Evolutionary conservation across 2,329 filamentous ascomycete species (phyloP).

Genomic region (Rhexocercosporidium sp.): DNA sequence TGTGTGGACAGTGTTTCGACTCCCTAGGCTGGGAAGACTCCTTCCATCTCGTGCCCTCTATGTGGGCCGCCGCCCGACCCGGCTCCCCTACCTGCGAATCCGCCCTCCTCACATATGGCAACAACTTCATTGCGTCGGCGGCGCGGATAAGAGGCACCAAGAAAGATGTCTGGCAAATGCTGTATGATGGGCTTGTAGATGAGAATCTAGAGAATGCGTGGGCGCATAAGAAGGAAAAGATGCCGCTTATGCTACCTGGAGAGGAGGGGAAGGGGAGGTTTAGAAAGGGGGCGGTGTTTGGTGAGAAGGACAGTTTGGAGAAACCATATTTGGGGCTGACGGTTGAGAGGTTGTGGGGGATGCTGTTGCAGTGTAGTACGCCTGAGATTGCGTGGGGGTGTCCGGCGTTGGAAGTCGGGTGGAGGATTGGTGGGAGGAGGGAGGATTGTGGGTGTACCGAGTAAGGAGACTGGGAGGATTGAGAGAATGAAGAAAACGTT

Average conservation of each 20-base stretch:
- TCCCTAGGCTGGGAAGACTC: slow-evolving; percentile 47
- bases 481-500: not conserved
- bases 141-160: slow-evolving; percentile 46
- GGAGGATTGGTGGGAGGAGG: slow-evolving; percentile 30
- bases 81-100: slow-evolving; percentile 40
- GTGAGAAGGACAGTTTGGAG: slow-evolving; percentile 35
- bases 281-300: slow-evolving; percentile 29
- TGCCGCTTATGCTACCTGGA: slow-evolving; percentile 29
- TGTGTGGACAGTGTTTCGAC: slow-evolving; percentile 48
- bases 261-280: slow-evolving; percentile 28
- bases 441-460: slow-evolving; percentile 37
- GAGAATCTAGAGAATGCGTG: slow-evolving; percentile 31
- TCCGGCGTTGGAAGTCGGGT: slow-evolving; percentile 31
- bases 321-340: slow-evolving; percentile 44
- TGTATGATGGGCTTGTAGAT: slow-evolving; percentile 36
- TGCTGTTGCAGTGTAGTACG: slow-evolving; percentile 43
- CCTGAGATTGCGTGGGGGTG: slow-evolving; percentile 39
- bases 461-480: not conserved
- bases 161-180: slow-evolving; percentile 36
- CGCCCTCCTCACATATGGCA: slow-evolving; percentile 50
- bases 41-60: slow-evolving; percentile 44
- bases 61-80: slow-evolving; percentile 42
- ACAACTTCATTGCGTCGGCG: slow-evolving; percentile 53
- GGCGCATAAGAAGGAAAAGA: slow-evolving; percentile 39
- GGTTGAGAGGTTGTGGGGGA: slow-evolving; percentile 46